Evolutionary conservation across 2,329 filamentous ascomycete genomes (phyloP).

Genomic region (Ustulina deusta): DNA sequence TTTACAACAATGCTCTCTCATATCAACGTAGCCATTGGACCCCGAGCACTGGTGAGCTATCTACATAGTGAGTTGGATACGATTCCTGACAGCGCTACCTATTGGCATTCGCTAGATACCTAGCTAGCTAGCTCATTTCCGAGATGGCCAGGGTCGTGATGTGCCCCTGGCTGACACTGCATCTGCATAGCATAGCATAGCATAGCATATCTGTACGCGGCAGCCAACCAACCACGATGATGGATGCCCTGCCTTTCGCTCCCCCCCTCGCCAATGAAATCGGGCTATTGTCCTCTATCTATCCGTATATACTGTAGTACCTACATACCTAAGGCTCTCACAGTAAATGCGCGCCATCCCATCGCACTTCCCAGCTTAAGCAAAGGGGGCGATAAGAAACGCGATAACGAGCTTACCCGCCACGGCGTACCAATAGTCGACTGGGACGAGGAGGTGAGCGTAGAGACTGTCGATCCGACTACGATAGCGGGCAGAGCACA

Average conservation of each 20-base stretch:
- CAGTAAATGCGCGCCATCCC: neutral
- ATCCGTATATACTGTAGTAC: no score
- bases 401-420: neutral
- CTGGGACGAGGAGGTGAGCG: neutral
- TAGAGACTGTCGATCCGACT: neutral
- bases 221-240: neutral
- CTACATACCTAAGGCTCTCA: no score
- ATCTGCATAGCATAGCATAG: conserved; percentile 21
- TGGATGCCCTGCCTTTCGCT: neutral
- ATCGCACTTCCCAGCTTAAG: neutral
- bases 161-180: conserved; percentile 2
- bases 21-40: no score
- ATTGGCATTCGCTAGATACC: no score
- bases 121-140: no score
- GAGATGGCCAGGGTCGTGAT: neutral
- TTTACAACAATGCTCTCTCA: no score
- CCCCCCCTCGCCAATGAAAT: neutral
- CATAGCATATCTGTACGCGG: neutral
- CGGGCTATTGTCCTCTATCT: neutral
- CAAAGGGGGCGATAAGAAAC: no score
- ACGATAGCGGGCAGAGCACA: no score
- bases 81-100: no score
- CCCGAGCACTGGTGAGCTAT: no score
- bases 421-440: neutral
- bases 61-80: no score